A percentile compares a stretch with the other conserved stretches of the same genome.
phyloP scores from a whole-genome alignment of 129 eudicot species.

The Sambucus nigra region DNA sequence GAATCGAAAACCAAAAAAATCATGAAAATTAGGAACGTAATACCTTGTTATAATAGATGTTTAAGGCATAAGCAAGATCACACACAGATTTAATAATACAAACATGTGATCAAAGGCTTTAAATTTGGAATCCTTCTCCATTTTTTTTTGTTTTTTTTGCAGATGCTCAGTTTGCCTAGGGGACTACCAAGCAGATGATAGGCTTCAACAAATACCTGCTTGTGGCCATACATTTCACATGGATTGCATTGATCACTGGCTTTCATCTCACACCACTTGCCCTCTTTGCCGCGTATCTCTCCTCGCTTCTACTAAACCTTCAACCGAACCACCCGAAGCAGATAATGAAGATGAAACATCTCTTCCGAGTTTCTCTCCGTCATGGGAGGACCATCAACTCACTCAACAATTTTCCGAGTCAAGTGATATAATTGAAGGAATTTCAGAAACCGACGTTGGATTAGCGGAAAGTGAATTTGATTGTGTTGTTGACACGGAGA shows the following conservation, averaged over 20 bases:
- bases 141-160: slow-evolving; percentile 8
- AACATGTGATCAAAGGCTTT: background rate
- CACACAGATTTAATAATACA: no score
- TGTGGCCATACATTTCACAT: slow-evolving; percentile 78
- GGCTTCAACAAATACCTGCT: slow-evolving; percentile 72
- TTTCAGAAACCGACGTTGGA: background rate
- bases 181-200: slow-evolving; percentile 73
- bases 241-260: slow-evolving; percentile 78
- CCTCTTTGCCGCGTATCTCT: slow-evolving; percentile 87
- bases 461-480: background rate
- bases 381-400: slow-evolving; percentile 10
- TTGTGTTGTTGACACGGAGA: background rate
- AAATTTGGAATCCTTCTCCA: no score
- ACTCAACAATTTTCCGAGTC: slow-evolving; percentile 6
- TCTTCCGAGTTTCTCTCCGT: slow-evolving; percentile 10
- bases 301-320: slow-evolving; percentile 33
- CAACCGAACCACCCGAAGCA: slow-evolving; percentile 1
- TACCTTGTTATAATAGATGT: background rate
- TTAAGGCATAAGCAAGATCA: background rate
- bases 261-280: slow-evolving; percentile 70
- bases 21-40: background rate
- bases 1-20: no score
- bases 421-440: slow-evolving; percentile 4
- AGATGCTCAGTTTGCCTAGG: slow-evolving; percentile 91
- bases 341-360: slow-evolving; percentile 16